Percentiles rank a stretch among this genome's conserved stretches.
phyloP scores from a whole-genome alignment of 148 eudicot genomes.

The Pharnaceum exiguum region DNA sequence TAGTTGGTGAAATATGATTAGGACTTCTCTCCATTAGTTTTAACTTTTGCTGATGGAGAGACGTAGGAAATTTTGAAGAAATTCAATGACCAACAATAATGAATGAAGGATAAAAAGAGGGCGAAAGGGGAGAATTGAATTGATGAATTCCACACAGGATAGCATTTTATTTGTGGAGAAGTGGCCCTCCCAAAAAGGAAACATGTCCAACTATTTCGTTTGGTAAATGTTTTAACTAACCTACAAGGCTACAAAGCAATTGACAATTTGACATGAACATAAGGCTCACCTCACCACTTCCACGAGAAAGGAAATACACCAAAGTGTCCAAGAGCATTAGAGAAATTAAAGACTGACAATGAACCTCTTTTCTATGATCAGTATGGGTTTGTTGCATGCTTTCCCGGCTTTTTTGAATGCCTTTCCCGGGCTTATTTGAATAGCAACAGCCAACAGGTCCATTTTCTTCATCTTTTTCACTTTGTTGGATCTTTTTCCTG shows the following conservation, averaged over 20 bases:
- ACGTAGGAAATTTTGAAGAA: background rate
- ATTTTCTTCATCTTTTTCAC: background rate
- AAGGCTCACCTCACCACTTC: no score
- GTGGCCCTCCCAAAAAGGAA: background rate
- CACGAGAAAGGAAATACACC: no score
- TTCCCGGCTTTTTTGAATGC: background rate
- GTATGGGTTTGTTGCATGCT: background rate
- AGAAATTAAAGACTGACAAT: no score
- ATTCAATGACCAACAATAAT: background rate
- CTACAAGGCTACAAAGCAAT: background rate
- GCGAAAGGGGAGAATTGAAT: background rate
- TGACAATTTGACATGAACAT: no score
- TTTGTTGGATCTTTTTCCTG: background rate
- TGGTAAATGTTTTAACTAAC: background rate
- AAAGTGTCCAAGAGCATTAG: no score
- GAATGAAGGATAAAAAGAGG: background rate
- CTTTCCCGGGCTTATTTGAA: constrained; percentile 5
- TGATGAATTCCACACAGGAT: constrained; percentile 3
- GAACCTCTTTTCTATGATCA: no score
- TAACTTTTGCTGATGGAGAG: background rate
- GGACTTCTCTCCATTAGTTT: background rate
- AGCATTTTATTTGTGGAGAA: background rate
- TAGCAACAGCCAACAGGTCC: background rate
- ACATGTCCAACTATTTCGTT: background rate
- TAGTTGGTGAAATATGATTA: no score